These are phyloP conservation scores for Phlebopus sp. DNA, from an alignment of 1,284 basidiomycete genomes.

Conservation along the genomic window DNA sequence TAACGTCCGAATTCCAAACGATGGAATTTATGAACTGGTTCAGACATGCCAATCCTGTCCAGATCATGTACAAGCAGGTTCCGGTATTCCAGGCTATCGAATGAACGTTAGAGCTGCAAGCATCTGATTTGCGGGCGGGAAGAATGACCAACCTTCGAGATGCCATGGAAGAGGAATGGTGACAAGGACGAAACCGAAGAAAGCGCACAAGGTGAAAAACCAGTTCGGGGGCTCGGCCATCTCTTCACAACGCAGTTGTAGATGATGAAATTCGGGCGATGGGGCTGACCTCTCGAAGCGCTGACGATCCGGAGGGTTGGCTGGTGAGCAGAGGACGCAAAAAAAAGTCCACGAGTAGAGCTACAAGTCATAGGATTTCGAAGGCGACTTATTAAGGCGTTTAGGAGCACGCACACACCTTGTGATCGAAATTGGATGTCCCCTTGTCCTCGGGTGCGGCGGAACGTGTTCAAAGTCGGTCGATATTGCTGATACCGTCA, in stretches of 20 bases:
- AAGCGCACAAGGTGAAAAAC: slow-evolving; percentile 34
- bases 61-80: slow-evolving; percentile 53
- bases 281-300: slow-evolving; percentile 9
- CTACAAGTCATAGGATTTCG: neutral
- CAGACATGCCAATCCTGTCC: slow-evolving; percentile 54
- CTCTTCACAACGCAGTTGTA: slow-evolving; percentile 26
- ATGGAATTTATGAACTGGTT: slow-evolving; percentile 51
- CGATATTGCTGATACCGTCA: slow-evolving; percentile 12
- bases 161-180: slow-evolving; percentile 47
- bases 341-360: slow-evolving; percentile 6
- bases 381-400: slow-evolving; percentile 24
- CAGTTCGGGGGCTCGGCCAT: slow-evolving; percentile 22
- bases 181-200: slow-evolving; percentile 35
- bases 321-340: slow-evolving; percentile 5
- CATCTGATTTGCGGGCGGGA: neutral
- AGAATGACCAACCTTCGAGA: slow-evolving; percentile 33
- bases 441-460: slow-evolving; percentile 32
- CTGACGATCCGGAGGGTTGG: slow-evolving; percentile 7
- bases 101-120: slow-evolving; percentile 4
- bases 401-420: slow-evolving; percentile 10
- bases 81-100: slow-evolving; percentile 51
- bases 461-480: slow-evolving; percentile 9
- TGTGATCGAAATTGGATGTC: slow-evolving; percentile 34
- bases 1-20: slow-evolving; percentile 49
- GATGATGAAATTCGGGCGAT: slow-evolving; percentile 10